These are phyloP conservation scores for Rhipidocladum racemiflorum DNA, from an alignment of 176 grass and related monocot species.

Conservation along the genomic window DNA sequence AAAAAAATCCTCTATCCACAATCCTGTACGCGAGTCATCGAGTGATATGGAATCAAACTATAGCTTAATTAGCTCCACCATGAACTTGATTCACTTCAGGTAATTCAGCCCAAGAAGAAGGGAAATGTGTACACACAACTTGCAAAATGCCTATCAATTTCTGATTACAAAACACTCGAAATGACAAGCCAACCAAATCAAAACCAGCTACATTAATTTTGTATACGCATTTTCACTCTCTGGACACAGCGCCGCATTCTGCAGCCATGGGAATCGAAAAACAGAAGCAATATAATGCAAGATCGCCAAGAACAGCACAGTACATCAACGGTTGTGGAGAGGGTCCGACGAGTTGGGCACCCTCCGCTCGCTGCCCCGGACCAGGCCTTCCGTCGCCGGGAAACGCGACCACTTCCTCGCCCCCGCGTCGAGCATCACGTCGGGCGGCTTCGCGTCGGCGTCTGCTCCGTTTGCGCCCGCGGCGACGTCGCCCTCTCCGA, in stretches of 20 bases:
- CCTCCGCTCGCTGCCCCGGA: slow-evolving; percentile 58
- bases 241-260: slow-evolving; percentile 2
- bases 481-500: slow-evolving; percentile 8
- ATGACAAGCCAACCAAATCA: not conserved
- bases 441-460: not conserved
- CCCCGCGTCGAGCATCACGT: slow-evolving; percentile 29
- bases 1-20: too few species aligned
- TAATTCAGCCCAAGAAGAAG: not conserved
- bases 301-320: not conserved
- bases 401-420: slow-evolving; percentile 44
- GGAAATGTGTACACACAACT: not conserved
- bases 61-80: not conserved
- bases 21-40: too few species aligned
- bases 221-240: slow-evolving; percentile 25
- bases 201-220: slow-evolving; percentile 33
- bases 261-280: not conserved
- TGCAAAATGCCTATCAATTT: slow-evolving; percentile 1
- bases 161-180: slow-evolving; percentile 22
- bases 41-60: too few species aligned
- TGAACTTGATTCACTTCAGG: not conserved
- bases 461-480: not conserved
- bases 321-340: slow-evolving; percentile 72
- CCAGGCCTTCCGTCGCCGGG: slow-evolving; percentile 44
- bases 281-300: not conserved
- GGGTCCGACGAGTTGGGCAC: slow-evolving; percentile 87